A percentile compares a stretch with the other conserved stretches of the same genome.
phyloP scores from a whole-genome alignment of 768 basidiomycete species.

The Boletus bicolor region DNA sequence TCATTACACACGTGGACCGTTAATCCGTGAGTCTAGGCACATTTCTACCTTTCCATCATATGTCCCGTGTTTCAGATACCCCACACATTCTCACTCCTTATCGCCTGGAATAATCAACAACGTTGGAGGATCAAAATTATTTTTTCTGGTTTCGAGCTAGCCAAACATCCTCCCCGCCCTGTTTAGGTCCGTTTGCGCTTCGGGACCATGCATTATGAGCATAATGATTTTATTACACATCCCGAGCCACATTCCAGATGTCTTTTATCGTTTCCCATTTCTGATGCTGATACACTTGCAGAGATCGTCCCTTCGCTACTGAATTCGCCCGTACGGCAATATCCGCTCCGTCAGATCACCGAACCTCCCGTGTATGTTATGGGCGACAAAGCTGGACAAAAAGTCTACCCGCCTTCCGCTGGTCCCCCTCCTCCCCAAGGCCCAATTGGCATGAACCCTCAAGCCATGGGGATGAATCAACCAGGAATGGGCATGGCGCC shows the following conservation, averaged over 20 bases:
- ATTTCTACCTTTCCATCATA: not conserved
- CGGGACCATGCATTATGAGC: not conserved
- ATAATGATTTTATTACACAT: not conserved
- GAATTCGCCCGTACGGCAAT: constrained; percentile 62
- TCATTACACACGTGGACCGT: constrained; percentile 68
- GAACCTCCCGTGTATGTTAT: constrained; percentile 68
- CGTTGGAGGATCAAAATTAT: not conserved
- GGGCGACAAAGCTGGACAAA: constrained; percentile 73
- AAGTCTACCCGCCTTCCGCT: constrained; percentile 42
- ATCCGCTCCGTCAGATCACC: constrained; percentile 64
- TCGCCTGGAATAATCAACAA: constrained; percentile 1
- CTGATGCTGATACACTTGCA: constrained; percentile 28
- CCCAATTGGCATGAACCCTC: constrained; percentile 27
- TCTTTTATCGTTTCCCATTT: constrained; percentile 9
- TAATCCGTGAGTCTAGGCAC: constrained; percentile 49
- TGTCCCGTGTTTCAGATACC: constrained; percentile 20
- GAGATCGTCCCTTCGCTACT: constrained; percentile 57
- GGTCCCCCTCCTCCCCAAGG: constrained; percentile 32
- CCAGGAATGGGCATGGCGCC: constrained; percentile 24
- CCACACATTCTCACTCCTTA: constrained; percentile 9
- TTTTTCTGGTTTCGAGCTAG: not conserved
- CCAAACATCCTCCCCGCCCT: not conserved
- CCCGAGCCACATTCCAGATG: not conserved
- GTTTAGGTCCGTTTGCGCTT: not conserved
- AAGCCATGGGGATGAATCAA: constrained; percentile 24